Percentiles rank a stretch among this genome's conserved stretches.
phyloP scores from a whole-genome alignment of 2,329 filamentous ascomycete species.

The Coniochaeta prunicola region DNA sequence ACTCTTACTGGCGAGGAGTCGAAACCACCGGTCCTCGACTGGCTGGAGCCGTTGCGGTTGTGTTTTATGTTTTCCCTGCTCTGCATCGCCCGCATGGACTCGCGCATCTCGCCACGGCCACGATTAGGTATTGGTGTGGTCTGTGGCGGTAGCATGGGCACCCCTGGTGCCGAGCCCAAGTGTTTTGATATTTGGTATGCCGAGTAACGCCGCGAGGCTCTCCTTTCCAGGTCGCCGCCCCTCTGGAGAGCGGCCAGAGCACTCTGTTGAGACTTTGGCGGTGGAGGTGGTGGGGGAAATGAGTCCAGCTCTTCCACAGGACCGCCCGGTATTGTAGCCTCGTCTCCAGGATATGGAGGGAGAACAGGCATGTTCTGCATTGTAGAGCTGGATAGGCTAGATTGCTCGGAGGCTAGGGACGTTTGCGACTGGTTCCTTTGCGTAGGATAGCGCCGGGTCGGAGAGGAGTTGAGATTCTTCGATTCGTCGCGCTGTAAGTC shows the following conservation, averaged over 20 bases:
- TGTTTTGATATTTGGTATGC: constrained; percentile 97
- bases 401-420: constrained; percentile 51
- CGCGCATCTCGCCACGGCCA: constrained; percentile 68
- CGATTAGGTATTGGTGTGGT: constrained; percentile 79
- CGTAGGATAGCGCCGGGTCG: constrained; percentile 37
- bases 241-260: constrained; percentile 85
- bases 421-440: constrained; percentile 40
- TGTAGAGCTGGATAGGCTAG: constrained; percentile 64
- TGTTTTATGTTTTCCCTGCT: constrained; percentile 42
- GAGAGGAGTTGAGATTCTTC: constrained; percentile 28
- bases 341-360: constrained; percentile 61
- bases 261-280: constrained; percentile 80
- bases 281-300: constrained; percentile 68
- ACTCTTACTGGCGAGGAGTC: constrained; percentile 58
- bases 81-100: constrained; percentile 69
- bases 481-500: constrained; percentile 21
- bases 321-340: constrained; percentile 39
- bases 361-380: constrained; percentile 72
- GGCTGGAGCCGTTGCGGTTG: constrained; percentile 39
- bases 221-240: constrained; percentile 83
- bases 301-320: constrained; percentile 47
- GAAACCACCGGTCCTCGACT: constrained; percentile 23
- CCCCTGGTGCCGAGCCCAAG: constrained; percentile 71
- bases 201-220: constrained; percentile 89
- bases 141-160: constrained; percentile 80